Evolutionary conservation across 139 green algal species (phyloP), one percentile per base, ranked within the genome.

Genomic region (Micromonas pusilla): DNA sequence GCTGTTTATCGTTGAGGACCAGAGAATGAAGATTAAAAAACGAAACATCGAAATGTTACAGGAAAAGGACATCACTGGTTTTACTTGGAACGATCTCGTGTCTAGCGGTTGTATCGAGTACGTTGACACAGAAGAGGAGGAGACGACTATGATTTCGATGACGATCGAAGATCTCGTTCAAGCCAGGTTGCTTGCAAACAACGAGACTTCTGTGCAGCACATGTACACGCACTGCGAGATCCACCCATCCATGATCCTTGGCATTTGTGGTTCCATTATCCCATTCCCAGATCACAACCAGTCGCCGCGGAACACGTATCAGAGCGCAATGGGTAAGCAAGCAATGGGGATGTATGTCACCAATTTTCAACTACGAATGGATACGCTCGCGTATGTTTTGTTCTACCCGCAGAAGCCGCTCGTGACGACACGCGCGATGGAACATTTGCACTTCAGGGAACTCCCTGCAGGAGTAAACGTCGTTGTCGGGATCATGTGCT

Each of bases 131-230:
- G 92, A 91, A 81, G 95, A 98, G 86, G 95, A 98, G 87, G 95
- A 99, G 85, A 97, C 93, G 0, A 97, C 94, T 25, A 96, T 99
- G 92, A 98, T 99, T 74, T 87, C 94, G 38, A 99, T 99, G 96
- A 92, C 63, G 26, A 83, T 86, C 36, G 52, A 86, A 32, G 83
- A 89, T 60, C 82, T 89, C 21, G 60, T 63, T 20, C 36, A 72
- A 0, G 84, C 81, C 2, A 73, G 84, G 3, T 28, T 38, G 3
- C 86, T 72, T 52, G 66, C 76, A n/a, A 23, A 76, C 32, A 54
- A 52, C 6, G 31, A 32, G 20, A 3, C 2, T 26, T 80, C 67
- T 1, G 79, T 82, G 66, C 30, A 73, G 2, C 36, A 70, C 45
- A 91, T 86, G 21, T 99, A 97, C 90, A 99, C 96, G 3, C 96